Conservation (phyloP, 176 grass and related monocot genomes). For the Tillandsia fasciculata region DNA sequence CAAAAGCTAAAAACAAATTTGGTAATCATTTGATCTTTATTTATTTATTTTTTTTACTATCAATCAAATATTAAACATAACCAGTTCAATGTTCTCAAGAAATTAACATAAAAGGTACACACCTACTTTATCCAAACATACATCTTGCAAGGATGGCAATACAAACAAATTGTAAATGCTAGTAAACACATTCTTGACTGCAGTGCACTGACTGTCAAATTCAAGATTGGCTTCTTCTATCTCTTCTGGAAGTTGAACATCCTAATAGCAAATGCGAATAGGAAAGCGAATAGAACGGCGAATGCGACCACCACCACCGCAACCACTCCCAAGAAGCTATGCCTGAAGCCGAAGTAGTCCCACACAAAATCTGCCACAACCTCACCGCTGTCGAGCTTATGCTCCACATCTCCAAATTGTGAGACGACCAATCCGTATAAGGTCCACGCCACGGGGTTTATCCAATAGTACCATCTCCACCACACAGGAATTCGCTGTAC, state of each 20-base stretch:
- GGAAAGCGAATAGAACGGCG: constrained; percentile 47
- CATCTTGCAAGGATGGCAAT: too few species aligned
- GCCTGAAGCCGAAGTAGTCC: constrained; percentile 48
- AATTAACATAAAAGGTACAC: too few species aligned
- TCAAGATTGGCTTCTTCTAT: constrained; percentile 12
- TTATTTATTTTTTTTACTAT: too few species aligned
- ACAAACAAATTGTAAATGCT: too few species aligned
- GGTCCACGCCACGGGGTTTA: constrained; percentile 59
- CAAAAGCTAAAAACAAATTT: too few species aligned
- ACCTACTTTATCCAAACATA: too few species aligned
- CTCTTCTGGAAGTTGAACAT: constrained; percentile 77
- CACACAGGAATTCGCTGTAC: constrained; percentile 59
- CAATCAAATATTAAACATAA: too few species aligned
- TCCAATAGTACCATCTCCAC: constrained; percentile 87
- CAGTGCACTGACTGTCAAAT: neutral
- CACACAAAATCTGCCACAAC: constrained; percentile 35
- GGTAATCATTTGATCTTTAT: too few species aligned
- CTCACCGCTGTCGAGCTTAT: neutral
- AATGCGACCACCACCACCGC: constrained; percentile 35
- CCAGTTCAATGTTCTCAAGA: too few species aligned
- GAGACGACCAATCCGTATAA: constrained; percentile 57
- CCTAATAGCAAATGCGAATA: constrained; percentile 56
- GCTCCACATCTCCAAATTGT: constrained; percentile 53
- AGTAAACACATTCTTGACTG: neutral
- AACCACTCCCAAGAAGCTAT: constrained; percentile 43